Conservation (phyloP, 2,329 filamentous ascomycete species). For the Colletotrichum liaoningense region DNA sequence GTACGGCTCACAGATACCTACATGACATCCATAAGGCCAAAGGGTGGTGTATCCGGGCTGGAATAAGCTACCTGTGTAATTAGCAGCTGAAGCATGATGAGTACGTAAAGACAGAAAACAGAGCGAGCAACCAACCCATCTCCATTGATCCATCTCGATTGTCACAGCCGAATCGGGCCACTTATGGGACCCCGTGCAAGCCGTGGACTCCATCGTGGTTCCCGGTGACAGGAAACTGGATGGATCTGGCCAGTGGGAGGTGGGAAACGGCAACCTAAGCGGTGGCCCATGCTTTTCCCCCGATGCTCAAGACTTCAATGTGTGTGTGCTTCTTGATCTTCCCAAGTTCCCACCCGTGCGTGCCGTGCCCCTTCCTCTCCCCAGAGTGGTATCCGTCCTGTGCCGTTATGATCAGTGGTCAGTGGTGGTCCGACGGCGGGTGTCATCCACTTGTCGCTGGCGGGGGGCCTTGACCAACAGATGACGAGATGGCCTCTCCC, state of each 20-base stretch:
- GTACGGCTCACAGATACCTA: background rate
- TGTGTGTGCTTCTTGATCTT: background rate
- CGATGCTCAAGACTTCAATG: background rate
- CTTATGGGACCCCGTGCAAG: background rate
- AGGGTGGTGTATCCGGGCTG: too few relatives aligned
- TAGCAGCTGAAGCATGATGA: too few relatives aligned
- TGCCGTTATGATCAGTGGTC: background rate
- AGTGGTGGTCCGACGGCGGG: background rate
- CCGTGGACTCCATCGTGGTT: conserved; percentile 1
- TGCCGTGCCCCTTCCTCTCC: background rate
- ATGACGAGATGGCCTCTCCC: conserved; percentile 25
- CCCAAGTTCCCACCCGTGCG: background rate
- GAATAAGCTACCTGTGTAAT: too few relatives aligned
- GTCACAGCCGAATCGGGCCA: background rate
- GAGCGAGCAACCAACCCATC: background rate
- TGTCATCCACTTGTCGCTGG: conserved; percentile 10
- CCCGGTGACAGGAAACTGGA: conserved; percentile 28
- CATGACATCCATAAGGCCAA: too few relatives aligned
- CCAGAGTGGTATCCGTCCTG: too few relatives aligned
- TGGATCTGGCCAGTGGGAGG: conserved; percentile 23
- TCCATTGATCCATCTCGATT: background rate
- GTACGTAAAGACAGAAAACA: background rate
- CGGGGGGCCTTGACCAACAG: conserved; percentile 16
- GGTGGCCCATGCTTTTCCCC: conserved; percentile 30
- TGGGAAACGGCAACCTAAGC: conserved; percentile 20